Conservation (phyloP, 2,329 filamentous ascomycete species). For the Fonsecaea monophora region DNA sequence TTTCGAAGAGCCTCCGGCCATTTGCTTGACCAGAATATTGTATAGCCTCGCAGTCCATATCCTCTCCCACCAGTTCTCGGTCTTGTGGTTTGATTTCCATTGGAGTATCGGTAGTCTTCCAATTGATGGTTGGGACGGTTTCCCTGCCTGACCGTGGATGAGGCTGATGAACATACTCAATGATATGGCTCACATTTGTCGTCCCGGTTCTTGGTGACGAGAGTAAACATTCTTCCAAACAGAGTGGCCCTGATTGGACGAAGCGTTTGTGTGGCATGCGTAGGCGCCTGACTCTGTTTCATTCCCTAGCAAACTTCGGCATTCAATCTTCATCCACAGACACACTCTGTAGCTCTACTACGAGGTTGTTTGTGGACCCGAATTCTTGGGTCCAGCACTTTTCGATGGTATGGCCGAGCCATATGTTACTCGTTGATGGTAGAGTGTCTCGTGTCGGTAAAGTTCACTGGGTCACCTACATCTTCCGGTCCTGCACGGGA, state of each 20-base stretch:
- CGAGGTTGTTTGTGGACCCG: constrained; percentile 32
- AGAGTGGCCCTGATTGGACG: no score
- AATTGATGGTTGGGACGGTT: no score
- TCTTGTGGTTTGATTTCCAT: no score
- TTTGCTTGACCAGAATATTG: no score
- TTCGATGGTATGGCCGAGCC: constrained; percentile 42
- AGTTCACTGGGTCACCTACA: constrained; percentile 22
- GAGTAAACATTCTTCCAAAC: no score
- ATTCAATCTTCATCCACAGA: background rate
- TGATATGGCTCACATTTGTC: background rate
- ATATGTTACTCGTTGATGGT: constrained; percentile 40
- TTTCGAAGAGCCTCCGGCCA: no score
- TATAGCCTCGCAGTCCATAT: no score
- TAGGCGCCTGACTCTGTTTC: no score
- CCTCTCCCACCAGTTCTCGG: no score
- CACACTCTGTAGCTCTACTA: constrained; percentile 21
- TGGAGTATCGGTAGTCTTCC: no score
- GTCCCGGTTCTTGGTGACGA: constrained; percentile 6
- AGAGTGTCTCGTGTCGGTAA: constrained; percentile 40
- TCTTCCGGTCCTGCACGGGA: constrained; percentile 29
- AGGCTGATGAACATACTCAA: constrained; percentile 12
- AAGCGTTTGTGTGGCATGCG: no score
- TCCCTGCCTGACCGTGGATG: background rate
- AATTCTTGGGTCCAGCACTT: constrained; percentile 41
- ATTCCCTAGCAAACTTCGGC: background rate